Base-by-base conservation (phyloP, 2,329 filamentous ascomycete genomes). In the Fusarium sacchari region DNA sequence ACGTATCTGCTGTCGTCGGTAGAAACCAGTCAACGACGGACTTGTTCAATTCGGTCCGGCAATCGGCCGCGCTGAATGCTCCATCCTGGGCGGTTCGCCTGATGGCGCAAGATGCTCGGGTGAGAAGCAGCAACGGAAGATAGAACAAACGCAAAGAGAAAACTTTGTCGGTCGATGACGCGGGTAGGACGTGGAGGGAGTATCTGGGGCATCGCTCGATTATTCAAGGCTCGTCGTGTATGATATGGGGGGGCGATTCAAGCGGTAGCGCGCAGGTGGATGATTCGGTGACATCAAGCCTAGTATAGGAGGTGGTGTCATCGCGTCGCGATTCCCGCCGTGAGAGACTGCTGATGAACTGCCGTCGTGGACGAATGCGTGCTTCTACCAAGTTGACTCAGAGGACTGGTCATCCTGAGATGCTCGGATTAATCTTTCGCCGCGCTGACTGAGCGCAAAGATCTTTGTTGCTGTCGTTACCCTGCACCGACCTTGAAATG, bases 1-100 rank as follows among this genome's bases (percentile, higher is more conserved):
- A n/a, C n/a, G 3, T 3, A 5, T 3, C 34, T 6, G 6, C 9
- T 4, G 1, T 17, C 17, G 1, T 34, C 12, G 9, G 1, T 0
- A 52, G 9, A 0, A 12, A 17, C 24, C 24, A 26, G 24, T 53
- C 13, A 7, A 10, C 13, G 18, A 0, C 18, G 18, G 30, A 2
- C 13, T 32, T 32, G 14, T 17, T 44, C 43, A 26, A 22, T n/a
- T 10, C 28, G 18, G 18, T 34, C 5, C 7, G 5, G 24, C 14
- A 7, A 8, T 50, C 22, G 11, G n/a, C 5, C 13, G 5, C 42
- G 42, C 22, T 6, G 22, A n/a, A n/a, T 17, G 11, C 11, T n/a
- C 28, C 11, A 6, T 49, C 11, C 9, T n/a, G 15, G 28, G 22
- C 9, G 15, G 9, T 30, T 50, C 15, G 7, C 11, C 8, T 15